Percentiles rank a stretch among this genome's conserved stretches.
phyloP scores from a whole-genome alignment of 1,284 basidiomycete species.

The Taiwanofungus camphoratus region DNA sequence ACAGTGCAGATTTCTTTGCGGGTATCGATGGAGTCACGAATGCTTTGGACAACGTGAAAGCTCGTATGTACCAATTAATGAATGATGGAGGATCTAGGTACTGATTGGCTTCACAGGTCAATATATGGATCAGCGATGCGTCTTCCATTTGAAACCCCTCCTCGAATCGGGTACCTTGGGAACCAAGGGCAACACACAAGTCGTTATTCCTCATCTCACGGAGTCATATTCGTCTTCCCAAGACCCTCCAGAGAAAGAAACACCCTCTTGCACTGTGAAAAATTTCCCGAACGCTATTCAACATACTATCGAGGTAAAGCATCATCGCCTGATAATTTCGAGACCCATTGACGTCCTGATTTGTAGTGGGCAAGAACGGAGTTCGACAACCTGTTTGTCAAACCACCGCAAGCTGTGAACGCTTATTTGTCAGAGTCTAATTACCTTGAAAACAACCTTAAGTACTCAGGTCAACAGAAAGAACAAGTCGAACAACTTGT shows the following conservation, averaged over 20 bases:
- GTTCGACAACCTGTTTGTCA: constrained; percentile 92
- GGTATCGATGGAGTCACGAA: constrained; percentile 96
- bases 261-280: constrained; percentile 97
- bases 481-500: constrained; percentile 91
- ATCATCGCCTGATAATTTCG: too few relatives aligned
- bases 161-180: constrained; percentile 98
- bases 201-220: constrained; percentile 91
- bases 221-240: constrained; percentile 99
- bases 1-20: constrained; percentile 87
- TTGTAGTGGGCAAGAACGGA: constrained; percentile 88
- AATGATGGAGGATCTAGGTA: not conserved
- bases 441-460: constrained; percentile 88
- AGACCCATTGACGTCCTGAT: constrained; percentile 10
- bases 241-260: constrained; percentile 98
- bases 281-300: constrained; percentile 99
- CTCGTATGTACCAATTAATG: constrained; percentile 59
- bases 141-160: constrained; percentile 95
- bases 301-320: constrained; percentile 90
- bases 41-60: constrained; percentile 96
- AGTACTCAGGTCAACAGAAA: constrained; percentile 85
- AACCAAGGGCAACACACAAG: constrained; percentile 98
- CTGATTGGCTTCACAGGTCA: constrained; percentile 58
- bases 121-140: constrained; percentile 99
- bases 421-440: constrained; percentile 96
- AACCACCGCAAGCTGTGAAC: constrained; percentile 93